Conservation (phyloP, 2,329 filamentous ascomycete genomes). For the Xylariaceae sp. region DNA sequence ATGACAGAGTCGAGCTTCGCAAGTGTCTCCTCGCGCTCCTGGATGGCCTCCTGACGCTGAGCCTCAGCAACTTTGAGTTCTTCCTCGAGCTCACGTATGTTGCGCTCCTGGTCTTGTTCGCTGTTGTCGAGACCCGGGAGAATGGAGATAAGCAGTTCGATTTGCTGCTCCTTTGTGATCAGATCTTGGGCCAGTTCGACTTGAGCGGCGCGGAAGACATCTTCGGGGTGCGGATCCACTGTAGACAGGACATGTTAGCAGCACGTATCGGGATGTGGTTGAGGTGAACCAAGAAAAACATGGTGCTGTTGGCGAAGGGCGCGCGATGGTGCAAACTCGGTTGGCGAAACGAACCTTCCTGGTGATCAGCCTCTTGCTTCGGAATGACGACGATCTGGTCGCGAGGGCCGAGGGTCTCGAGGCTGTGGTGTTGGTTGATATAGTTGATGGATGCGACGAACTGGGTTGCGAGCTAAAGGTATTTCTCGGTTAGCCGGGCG, state of each 20-base stretch:
- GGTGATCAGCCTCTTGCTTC: conserved; percentile 51
- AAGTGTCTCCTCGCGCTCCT: conserved; percentile 61
- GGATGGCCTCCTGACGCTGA: conserved; percentile 60
- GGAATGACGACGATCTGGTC: conserved; percentile 57
- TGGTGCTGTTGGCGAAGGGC: too few relatives aligned
- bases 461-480: conserved; percentile 60
- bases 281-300: too few relatives aligned
- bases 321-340: too few relatives aligned
- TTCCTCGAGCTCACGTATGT: conserved; percentile 63
- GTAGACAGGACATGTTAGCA: neutral
- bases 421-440: conserved; percentile 66
- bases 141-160: conserved; percentile 71
- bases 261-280: too few relatives aligned
- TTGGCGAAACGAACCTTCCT: conserved; percentile 42
- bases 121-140: conserved; percentile 77
- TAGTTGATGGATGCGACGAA: conserved; percentile 67
- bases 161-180: conserved; percentile 78
- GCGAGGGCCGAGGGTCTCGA: conserved; percentile 54
- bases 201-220: conserved; percentile 65
- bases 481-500: conserved; percentile 13
- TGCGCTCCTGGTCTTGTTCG: conserved; percentile 70
- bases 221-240: conserved; percentile 61
- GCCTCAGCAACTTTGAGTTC: conserved; percentile 62
- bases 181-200: conserved; percentile 73
- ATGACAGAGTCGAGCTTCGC: conserved; percentile 61